Evolutionary conservation across 169 alveolate species (phyloP), one percentile per base, ranked within the genome.

Genomic region (Plasmodium relictum): DNA sequence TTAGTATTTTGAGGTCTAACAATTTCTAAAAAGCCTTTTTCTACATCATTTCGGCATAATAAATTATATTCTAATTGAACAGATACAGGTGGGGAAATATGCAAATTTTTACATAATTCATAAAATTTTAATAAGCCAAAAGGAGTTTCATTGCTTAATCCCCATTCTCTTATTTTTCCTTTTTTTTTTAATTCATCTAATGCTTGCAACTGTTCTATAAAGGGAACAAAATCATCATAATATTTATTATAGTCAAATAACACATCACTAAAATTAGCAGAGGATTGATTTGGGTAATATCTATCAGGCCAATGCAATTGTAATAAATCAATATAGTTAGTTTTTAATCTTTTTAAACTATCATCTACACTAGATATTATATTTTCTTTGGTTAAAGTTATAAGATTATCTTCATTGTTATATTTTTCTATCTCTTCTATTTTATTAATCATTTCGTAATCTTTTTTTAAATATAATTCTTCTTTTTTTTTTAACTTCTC

Each of bases 231-330:
- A n/a, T 85, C 72, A 37, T 88, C 90, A 74, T 52, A 18, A 39
- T 73, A 66, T 42, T 73, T 69, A 8, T 24, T 80, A 26, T 88
- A 83, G 50, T 95, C 97, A 65, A 80, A 94, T 59, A 94, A 74
- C 12, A 95, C 94, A 16, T 95, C 91, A 39, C 83, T 91, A 73
- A 59, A 88, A 87, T 95, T 97, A 50, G 96, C 97, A 18, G 91
- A 92, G 45, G 89, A 90, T 24, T 94, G 96, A 78, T 74, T 70
- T 5, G 97, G 97, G 42, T 92, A 95, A 88, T 94, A 94, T 16
- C 97, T 91, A 72, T 93, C 96, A 12, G 97, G 97, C 97, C 97
- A 95, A 76, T 93, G 96, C 39, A 95, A 78, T 86, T 95, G 97
- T 48, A 95, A 70, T 63, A 95, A 71, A 70, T 95, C 97, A 41